A percentile compares a stretch with the other conserved stretches of the same genome.
Evolutionary conservation across 1,284 basidiomycete species (phyloP).

Genomic region (Ceratobasidium sp.): DNA sequence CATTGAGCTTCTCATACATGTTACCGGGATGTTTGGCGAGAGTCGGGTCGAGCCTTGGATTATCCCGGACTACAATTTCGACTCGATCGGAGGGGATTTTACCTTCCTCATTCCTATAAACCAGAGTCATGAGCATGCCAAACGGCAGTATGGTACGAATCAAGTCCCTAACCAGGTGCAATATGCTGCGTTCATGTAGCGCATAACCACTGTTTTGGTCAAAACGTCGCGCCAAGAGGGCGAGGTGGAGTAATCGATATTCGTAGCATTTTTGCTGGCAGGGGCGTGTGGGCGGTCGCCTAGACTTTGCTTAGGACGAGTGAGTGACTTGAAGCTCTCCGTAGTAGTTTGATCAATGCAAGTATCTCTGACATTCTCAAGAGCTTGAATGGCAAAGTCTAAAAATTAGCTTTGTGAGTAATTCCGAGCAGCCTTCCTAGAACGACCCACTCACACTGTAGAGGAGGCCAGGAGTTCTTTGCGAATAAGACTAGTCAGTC

Average conservation of each 20-base stretch:
- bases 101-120: background rate
- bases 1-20: constrained; percentile 6
- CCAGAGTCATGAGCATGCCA: background rate
- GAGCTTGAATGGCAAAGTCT: constrained; percentile 77
- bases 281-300: background rate
- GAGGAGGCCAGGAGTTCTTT: constrained; percentile 74
- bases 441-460: constrained; percentile 65
- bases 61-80: background rate
- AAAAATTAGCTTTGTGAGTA: background rate
- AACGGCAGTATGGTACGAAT: background rate
- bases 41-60: background rate
- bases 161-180: constrained; percentile 80
- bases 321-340: background rate
- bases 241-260: constrained; percentile 49
- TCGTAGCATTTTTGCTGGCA: background rate
- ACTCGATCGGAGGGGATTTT: background rate
- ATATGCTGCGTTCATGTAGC: constrained; percentile 81
- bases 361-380: constrained; percentile 73
- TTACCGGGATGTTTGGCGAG: background rate
- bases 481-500: background rate
- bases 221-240: constrained; percentile 65
- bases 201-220: constrained; percentile 75
- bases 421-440: too few relatives aligned
- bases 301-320: background rate
- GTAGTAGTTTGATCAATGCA: background rate